Conservation (phyloP, 2,329 filamentous ascomycete genomes). For the Paramyrothecium roridum region DNA sequence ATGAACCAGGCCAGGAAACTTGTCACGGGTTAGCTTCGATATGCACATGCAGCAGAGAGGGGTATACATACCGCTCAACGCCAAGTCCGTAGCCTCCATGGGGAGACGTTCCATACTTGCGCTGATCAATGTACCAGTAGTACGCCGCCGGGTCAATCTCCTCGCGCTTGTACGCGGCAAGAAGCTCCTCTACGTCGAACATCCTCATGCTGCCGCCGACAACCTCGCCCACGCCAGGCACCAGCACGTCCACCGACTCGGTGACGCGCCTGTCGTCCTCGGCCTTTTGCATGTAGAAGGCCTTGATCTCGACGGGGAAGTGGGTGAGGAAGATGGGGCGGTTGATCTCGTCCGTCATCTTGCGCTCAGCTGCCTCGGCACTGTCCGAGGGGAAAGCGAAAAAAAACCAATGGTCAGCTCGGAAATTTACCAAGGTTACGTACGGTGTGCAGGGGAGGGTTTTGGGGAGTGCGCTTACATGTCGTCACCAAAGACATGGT, state of each 20-base stretch:
- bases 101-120: conserved; percentile 90
- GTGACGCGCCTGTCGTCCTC: conserved; percentile 76
- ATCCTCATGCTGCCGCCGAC: conserved; percentile 97
- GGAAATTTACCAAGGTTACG: too few species aligned
- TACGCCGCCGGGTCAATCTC: conserved; percentile 81
- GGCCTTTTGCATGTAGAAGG: conserved; percentile 98
- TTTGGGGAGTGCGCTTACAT: conserved; percentile 54
- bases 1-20: conserved; percentile 62
- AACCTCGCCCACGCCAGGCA: conserved; percentile 97
- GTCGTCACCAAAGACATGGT: conserved; percentile 91
- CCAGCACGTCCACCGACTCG: conserved; percentile 79
- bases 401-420: too few species aligned
- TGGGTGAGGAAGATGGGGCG: conserved; percentile 93
- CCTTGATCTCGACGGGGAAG: conserved; percentile 96
- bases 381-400: conserved; percentile 1
- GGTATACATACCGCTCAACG: conserved; percentile 60
- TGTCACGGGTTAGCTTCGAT: not conserved
- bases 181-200: conserved; percentile 83
- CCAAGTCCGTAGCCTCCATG: conserved; percentile 94
- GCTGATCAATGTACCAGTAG: conserved; percentile 98
- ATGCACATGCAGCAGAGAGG: not conserved
- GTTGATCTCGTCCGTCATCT: conserved; percentile 97
- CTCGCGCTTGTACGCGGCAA: conserved; percentile 83
- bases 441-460: too few species aligned
- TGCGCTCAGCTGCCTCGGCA: conserved; percentile 92